Evolutionary conservation across 2,329 filamentous ascomycete species (phyloP).

Genomic region (Mariannaea sp.): DNA sequence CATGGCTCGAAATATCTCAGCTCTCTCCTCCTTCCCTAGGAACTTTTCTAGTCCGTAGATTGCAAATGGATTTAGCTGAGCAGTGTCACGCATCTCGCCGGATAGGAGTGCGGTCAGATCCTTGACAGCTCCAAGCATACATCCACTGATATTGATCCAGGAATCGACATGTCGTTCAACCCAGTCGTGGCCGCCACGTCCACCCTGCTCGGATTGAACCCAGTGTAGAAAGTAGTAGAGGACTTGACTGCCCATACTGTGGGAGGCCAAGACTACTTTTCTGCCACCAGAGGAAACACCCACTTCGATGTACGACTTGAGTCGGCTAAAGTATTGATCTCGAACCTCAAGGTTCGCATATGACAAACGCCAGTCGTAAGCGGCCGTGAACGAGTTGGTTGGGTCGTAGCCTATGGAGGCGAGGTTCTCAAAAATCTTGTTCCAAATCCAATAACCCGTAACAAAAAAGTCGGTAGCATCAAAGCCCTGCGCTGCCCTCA

Average conservation of each 20-base stretch:
- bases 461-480: constrained; percentile 97
- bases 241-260: constrained; percentile 98
- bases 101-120: constrained; percentile 88
- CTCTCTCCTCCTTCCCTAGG: constrained; percentile 84
- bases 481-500: constrained; percentile 93
- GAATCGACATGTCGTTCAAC: constrained; percentile 88
- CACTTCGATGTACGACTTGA: constrained; percentile 90
- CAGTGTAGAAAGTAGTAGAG: constrained; percentile 81
- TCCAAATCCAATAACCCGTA: constrained; percentile 97
- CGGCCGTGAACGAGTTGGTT: constrained; percentile 70
- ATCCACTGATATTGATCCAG: constrained; percentile 98
- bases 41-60: constrained; percentile 98
- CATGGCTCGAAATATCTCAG: constrained; percentile 95
- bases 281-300: constrained; percentile 72
- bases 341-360: constrained; percentile 88
- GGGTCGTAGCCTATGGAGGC: constrained; percentile 96
- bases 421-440: constrained; percentile 96
- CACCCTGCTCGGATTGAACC: constrained; percentile 79
- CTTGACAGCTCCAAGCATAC: constrained; percentile 95
- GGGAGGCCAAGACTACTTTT: constrained; percentile 86
- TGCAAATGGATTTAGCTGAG: constrained; percentile 92
- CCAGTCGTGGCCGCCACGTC: constrained; percentile 83
- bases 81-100: constrained; percentile 98
- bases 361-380: constrained; percentile 90
- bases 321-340: constrained; percentile 90